Evolutionary conservation across 495 filamentous ascomycete species (phyloP), one percentile per base, ranked within the genome.

Genomic region (Talaromyces borbonicus): DNA sequence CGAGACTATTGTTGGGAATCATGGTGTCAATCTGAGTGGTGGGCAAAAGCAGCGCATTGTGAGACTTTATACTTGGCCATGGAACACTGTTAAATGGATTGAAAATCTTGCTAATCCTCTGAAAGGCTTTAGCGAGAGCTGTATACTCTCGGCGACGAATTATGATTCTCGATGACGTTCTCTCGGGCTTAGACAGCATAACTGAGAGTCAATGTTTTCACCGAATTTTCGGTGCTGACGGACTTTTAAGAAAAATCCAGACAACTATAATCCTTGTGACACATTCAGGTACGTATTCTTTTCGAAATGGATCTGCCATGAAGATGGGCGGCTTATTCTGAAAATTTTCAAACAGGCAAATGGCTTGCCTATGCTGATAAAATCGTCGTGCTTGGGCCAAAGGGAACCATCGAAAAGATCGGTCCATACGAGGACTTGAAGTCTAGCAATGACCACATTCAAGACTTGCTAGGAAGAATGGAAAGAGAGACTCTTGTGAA

Each of bases 11-110:
- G 75, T 84, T 43, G 82, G 82, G 3, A 74, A 77, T 40, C 69
- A 69, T 38, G 81, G 82, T 3, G 75, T 79, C n/a, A 74, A 68
- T 18, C 66, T 86, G 7, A 79, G 74, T 45, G 82, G 82, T 40
- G 82, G 82, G 1, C 82, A 86, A 55, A 69, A 74, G 42, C 79
- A 78, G 67, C 68, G 82, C 25, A 32, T 45, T 14, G 42, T 45
- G 16, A 32, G 39, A 4, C 16, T n/a, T 37, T 37, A 6, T 37
- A 6, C 5, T 20, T 43, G 15, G 20, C 22, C 8, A 4, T 4
- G 4, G 7, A 29, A 11, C 6, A 19, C 1, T 31, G 14, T 2
- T 7, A 4, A 29, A 2, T 23, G 33, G 33, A 5, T 12, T 37
- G n/a, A 16, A 4, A 42, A 42, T 41, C 22, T 23, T 11, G 24